These are phyloP conservation scores for Xylaria sp. DNA, from an alignment of 2,329 filamentous ascomycete genomes.

Conservation along the genomic window DNA sequence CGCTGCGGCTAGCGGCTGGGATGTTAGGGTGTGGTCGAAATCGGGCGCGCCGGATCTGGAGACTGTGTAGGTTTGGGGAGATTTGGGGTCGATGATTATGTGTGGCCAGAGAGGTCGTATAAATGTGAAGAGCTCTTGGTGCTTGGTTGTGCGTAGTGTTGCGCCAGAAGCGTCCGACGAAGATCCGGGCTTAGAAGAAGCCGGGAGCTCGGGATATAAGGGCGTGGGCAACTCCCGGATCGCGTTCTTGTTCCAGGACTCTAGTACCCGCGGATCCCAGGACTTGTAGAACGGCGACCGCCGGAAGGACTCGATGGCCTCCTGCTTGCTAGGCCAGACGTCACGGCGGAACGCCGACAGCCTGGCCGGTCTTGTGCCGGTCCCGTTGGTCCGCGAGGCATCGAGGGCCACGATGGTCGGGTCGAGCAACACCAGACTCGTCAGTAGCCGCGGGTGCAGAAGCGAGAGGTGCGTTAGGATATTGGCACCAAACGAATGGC, in stretches of 20 bases:
- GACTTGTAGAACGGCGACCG: slow-evolving; percentile 78
- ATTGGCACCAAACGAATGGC: slow-evolving; percentile 88
- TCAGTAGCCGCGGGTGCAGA: slow-evolving; percentile 83
- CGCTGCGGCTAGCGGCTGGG: slow-evolving; percentile 47
- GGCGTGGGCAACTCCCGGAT: slow-evolving; percentile 77
- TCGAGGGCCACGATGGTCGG: slow-evolving; percentile 74
- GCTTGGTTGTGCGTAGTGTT: slow-evolving; percentile 82
- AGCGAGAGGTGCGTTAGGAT: slow-evolving; percentile 77
- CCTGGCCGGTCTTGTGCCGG: slow-evolving; percentile 57
- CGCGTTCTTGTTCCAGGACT: slow-evolving; percentile 77
- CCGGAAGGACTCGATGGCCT: slow-evolving; percentile 73
- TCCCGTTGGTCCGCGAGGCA: slow-evolving; percentile 51
- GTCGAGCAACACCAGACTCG: slow-evolving; percentile 81
- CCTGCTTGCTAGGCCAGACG: slow-evolving; percentile 79
- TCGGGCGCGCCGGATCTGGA: slow-evolving; percentile 54
- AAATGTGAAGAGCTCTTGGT: slow-evolving; percentile 88
- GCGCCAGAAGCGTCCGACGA: slow-evolving; percentile 55
- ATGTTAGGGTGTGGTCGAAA: slow-evolving; percentile 53
- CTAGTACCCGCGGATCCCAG: slow-evolving; percentile 85
- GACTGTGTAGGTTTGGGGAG: slow-evolving; percentile 55
- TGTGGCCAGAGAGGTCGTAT: slow-evolving; percentile 68
- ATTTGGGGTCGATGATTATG: slow-evolving; percentile 51
- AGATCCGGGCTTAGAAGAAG: slow-evolving; percentile 14
- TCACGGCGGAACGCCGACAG: slow-evolving; percentile 80
- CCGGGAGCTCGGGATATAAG: slow-evolving; percentile 57